Evolutionary conservation across 1,139 yeast species (phyloP), one percentile per base, ranked within the genome.

Genomic region (Candida smagusa): DNA sequence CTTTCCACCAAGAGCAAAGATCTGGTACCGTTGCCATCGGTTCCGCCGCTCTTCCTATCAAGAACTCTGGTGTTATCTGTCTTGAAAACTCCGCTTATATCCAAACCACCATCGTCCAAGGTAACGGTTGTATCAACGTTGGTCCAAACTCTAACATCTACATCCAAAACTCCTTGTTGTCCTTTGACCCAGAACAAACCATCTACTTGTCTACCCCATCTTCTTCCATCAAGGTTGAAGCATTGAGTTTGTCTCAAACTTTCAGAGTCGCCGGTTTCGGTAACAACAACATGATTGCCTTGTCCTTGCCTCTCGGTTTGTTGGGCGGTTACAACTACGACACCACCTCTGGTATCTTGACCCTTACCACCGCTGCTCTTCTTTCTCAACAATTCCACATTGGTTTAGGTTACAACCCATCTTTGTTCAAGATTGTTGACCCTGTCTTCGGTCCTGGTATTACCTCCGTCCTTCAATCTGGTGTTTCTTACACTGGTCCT

Each of bases 261-360:
- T 55, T 48, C 47, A 49, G 41, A 8, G 61, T 63, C 33, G 51
- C 49, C 12, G 66, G 65, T 9, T 63, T 53, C 42, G 68, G 68
- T 36, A 46, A 47, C 37, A 61, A 61, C 7, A 63, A 60, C 37
- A 40, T 46, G 12, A 50, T 61, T 36, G 60, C 60, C 26, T 37
- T 59, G 31, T 47, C 46, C 40, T 37, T 49, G 22, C 42, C 59
- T 13, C 43, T 47, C 31, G 35, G 25, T 11, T 36, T 38, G 35
- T 29, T 34, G 25, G 30, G 31, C 3, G 33, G 42, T 7, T 44
- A 19, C 37, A 12, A 12, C 12, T 54, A 51, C 31, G 35, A 41
- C 24, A 30, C 45, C 3, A 27, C 30, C 2, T 39, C 45, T 7
- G 61, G 59, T 39, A 44, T 49, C 24, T 49, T 52, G 45, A 43